Evolutionary conservation across 371 early-diverging fungal species (phyloP).

Genomic region (Mucor velutinosus): DNA sequence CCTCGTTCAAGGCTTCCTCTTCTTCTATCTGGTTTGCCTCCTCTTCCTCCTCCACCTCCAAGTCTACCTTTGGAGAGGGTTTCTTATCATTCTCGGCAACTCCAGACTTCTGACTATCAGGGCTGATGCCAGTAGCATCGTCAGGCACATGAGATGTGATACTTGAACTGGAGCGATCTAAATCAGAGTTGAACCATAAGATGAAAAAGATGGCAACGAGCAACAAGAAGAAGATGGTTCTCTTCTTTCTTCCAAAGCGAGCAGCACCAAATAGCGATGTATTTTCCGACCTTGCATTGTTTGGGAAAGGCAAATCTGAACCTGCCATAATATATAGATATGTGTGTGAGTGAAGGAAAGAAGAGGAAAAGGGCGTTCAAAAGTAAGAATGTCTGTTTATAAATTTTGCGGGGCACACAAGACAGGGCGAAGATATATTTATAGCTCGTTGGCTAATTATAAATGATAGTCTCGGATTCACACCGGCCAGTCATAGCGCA

Average conservation of each 20-base stretch:
- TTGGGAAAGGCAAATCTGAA: slow-evolving; percentile 29
- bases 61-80: background rate
- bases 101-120: background rate
- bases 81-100: background rate
- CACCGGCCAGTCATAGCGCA: no score
- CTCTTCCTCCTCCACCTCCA: slow-evolving; percentile 10
- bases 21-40: background rate
- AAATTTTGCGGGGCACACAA: slow-evolving; percentile 6
- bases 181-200: slow-evolving; percentile 26
- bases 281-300: slow-evolving; percentile 11
- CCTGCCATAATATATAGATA: slow-evolving; percentile 13
- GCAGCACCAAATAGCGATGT: slow-evolving; percentile 11
- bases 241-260: slow-evolving; percentile 20
- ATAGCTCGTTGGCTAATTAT: background rate
- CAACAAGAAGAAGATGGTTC: slow-evolving; percentile 16
- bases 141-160: background rate
- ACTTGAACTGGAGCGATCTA: background rate
- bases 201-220: slow-evolving; percentile 17
- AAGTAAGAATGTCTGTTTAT: background rate
- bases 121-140: slow-evolving; percentile 1
- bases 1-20: background rate
- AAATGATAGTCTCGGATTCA: no score
- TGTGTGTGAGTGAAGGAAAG: background rate
- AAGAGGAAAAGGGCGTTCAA: slow-evolving; percentile 3
- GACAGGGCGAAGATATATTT: background rate